Conservation (phyloP, 2,329 filamentous ascomycete species). For the Coniochaeta sp. region DNA sequence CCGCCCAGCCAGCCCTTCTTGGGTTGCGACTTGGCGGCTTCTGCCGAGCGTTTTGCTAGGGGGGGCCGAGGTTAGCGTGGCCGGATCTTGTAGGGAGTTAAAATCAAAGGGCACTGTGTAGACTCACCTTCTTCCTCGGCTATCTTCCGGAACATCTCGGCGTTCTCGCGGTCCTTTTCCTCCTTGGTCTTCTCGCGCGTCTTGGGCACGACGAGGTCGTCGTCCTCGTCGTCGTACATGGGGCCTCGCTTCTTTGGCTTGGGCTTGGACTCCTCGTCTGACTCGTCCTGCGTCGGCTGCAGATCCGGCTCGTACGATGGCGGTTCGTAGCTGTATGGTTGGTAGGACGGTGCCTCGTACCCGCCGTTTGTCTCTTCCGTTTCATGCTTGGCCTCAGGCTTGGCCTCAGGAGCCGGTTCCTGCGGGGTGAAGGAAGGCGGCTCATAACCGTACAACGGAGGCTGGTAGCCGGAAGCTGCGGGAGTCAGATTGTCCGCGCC, state of each 20-base stretch:
- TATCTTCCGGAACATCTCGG: slow-evolving; percentile 77
- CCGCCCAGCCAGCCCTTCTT: slow-evolving; percentile 75
- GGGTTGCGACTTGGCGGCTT: slow-evolving; percentile 31
- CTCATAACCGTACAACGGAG: slow-evolving; percentile 43
- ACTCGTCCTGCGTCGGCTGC: slow-evolving; percentile 30
- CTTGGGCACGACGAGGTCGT: slow-evolving; percentile 50
- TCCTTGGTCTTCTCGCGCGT: slow-evolving; percentile 53
- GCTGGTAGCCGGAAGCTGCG: slow-evolving; percentile 29
- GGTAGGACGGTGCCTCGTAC: slow-evolving; percentile 21
- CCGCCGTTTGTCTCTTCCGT: slow-evolving; percentile 10
- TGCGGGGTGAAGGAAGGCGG: slow-evolving; percentile 32
- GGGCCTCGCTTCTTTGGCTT: slow-evolving; percentile 63
- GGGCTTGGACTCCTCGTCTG: slow-evolving; percentile 37
- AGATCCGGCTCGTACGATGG: slow-evolving; percentile 54
- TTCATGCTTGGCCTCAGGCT: neutral
- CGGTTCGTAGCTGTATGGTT: slow-evolving; percentile 46
- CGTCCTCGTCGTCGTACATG: slow-evolving; percentile 77
- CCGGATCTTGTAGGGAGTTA: no score
- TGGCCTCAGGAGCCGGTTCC: slow-evolving; percentile 9
- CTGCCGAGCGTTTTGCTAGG: slow-evolving; percentile 53
- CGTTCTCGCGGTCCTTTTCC: slow-evolving; percentile 70
- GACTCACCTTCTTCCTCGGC: slow-evolving; percentile 67
- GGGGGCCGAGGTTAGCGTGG: neutral
- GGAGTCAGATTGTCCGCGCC: neutral
- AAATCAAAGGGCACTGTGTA: no score